These are phyloP conservation scores for Wallacemonas sp. DNA, from an alignment of 208 protist species.

Conservation along the genomic window DNA sequence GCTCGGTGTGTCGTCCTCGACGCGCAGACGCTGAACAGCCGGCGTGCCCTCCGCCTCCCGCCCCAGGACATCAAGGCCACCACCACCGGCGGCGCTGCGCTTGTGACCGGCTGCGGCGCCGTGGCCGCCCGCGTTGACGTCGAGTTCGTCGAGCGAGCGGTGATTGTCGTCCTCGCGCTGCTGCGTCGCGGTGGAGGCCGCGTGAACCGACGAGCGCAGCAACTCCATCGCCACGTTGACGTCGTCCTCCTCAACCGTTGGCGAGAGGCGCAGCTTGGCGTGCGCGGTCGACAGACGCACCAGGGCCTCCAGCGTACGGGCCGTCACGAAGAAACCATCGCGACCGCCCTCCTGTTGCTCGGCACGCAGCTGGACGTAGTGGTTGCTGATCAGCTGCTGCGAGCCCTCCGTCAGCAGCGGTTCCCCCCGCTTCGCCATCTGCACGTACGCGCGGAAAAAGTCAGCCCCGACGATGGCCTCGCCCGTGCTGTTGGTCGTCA, in stretches of 20 bases:
- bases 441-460: slow-evolving; percentile 98
- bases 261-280: slow-evolving; percentile 93
- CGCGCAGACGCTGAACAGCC: slow-evolving; percentile 14
- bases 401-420: slow-evolving; percentile 89
- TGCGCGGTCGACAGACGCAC: slow-evolving; percentile 95
- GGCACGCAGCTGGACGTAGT: slow-evolving; percentile 92
- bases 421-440: slow-evolving; percentile 83
- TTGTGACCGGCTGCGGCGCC: slow-evolving; percentile 19
- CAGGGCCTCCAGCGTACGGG: slow-evolving; percentile 97
- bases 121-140: not conserved
- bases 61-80: slow-evolving; percentile 1
- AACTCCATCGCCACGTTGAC: slow-evolving; percentile 87
- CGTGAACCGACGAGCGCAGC: slow-evolving; percentile 80
- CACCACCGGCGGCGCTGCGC: no score
- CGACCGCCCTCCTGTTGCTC: slow-evolving; percentile 74
- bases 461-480: slow-evolving; percentile 92
- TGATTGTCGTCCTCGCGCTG: slow-evolving; percentile 73
- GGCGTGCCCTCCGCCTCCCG: not conserved
- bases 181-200: slow-evolving; percentile 63
- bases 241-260: slow-evolving; percentile 82
- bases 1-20: slow-evolving; percentile 17
- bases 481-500: slow-evolving; percentile 82
- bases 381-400: slow-evolving; percentile 76
- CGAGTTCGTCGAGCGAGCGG: slow-evolving; percentile 35
- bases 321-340: slow-evolving; percentile 92